These are phyloP conservation scores for Exophiala alcalophila DNA, from an alignment of 2,329 filamentous ascomycete genomes.

Conservation along the genomic window DNA sequence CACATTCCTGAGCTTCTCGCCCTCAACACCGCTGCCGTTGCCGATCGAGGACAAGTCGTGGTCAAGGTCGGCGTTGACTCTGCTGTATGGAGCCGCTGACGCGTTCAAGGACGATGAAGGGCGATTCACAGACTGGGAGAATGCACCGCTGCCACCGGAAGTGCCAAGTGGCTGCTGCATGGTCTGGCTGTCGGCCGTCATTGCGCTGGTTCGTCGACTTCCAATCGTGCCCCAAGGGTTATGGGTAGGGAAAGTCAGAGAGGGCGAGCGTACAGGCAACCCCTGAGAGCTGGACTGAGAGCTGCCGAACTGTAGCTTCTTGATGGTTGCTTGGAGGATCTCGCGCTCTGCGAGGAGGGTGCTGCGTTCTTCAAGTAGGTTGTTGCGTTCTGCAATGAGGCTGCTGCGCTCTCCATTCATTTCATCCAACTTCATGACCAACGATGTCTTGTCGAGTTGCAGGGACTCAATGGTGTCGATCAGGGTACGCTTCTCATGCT, in stretches of 20 bases:
- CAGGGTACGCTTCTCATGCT: conserved; percentile 16
- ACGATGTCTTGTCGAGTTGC: conserved; percentile 10
- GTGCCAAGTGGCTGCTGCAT: neutral
- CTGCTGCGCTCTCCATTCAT: conserved; percentile 6
- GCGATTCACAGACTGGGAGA: no score
- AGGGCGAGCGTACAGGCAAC: no score
- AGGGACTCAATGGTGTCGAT: conserved; percentile 20
- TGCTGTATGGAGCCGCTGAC: conserved; percentile 1
- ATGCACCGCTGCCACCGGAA: no score
- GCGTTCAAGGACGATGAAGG: conserved; percentile 11
- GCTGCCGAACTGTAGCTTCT: conserved; percentile 15
- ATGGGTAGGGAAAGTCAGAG: conserved; percentile 5
- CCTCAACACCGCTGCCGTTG: conserved; percentile 3
- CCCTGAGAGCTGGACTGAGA: no score
- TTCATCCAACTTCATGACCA: conserved; percentile 6
- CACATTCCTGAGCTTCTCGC: conserved; percentile 13
- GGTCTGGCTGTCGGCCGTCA: neutral
- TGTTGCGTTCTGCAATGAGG: conserved; percentile 13
- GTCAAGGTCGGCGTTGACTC: neutral
- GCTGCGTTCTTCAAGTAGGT: conserved; percentile 1
- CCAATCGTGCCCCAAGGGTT: conserved; percentile 19
- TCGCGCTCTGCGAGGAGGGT: conserved; percentile 12
- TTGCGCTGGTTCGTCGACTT: conserved; percentile 11
- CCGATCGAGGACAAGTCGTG: neutral
- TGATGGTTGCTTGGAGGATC: conserved; percentile 16